These are phyloP conservation scores for Xerocomus amazonicus DNA, from an alignment of 1,284 basidiomycete species.

Conservation along the genomic window DNA sequence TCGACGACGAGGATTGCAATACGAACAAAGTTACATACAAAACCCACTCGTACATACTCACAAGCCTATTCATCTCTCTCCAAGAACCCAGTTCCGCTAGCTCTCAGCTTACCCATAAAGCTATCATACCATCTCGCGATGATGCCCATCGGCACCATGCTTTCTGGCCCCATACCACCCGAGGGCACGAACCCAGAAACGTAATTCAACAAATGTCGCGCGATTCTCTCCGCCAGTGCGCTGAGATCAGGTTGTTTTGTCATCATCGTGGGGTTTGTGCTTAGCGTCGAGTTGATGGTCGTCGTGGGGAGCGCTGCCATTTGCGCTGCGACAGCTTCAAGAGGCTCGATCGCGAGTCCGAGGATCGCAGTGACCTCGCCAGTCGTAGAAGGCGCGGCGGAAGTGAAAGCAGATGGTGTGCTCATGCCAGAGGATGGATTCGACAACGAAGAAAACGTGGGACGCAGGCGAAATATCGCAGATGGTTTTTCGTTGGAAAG, in stretches of 20 bases:
- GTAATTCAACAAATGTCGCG: constrained; percentile 81
- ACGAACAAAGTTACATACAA: not conserved
- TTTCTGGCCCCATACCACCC: constrained; percentile 54
- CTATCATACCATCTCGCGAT: constrained; percentile 82
- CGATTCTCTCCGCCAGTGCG: constrained; percentile 59
- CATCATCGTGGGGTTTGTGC: constrained; percentile 4
- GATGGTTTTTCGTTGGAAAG: constrained; percentile 90
- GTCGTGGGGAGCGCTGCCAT: constrained; percentile 44
- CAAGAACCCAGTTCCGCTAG: constrained; percentile 70
- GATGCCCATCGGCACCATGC: constrained; percentile 69
- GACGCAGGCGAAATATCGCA: constrained; percentile 84
- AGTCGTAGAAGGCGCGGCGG: constrained; percentile 33
- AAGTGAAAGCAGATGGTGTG: constrained; percentile 53
- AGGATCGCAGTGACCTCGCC: constrained; percentile 63
- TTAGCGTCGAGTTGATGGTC: constrained; percentile 33
- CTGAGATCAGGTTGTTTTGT: constrained; percentile 34
- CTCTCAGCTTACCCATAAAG: constrained; percentile 70
- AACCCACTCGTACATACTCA: not conserved
- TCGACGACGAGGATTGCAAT: not conserved
- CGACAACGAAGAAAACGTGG: constrained; percentile 53
- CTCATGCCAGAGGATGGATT: constrained; percentile 44
- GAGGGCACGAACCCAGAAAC: constrained; percentile 70
- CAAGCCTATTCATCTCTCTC: constrained; percentile 55
- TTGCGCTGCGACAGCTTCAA: constrained; percentile 55
- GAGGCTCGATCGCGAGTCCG: constrained; percentile 68